Conservation (phyloP, 441 rosid species). For the Kokia cookei region DNA sequence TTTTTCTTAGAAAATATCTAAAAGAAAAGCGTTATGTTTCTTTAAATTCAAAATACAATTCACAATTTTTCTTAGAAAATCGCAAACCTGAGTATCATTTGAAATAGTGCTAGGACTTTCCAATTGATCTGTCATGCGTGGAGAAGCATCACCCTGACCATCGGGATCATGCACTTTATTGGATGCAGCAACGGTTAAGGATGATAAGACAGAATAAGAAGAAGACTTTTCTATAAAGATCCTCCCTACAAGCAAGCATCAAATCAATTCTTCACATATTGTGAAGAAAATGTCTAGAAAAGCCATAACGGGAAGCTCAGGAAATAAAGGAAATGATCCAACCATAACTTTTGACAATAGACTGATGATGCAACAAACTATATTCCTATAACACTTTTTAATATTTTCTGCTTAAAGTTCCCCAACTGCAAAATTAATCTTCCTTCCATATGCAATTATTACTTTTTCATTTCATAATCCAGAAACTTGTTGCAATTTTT, state of each 20-base stretch:
- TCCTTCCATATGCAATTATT: neutral
- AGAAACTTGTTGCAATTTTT: neutral
- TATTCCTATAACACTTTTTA: neutral
- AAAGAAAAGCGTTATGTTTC: neutral
- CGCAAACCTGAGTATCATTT: constrained; percentile 47
- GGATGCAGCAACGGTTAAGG: constrained; percentile 46
- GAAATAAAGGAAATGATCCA: neutral
- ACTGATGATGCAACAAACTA: neutral
- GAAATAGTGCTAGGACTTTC: constrained; percentile 30
- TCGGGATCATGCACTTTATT: constrained; percentile 62
- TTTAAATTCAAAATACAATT: neutral
- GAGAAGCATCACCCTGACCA: constrained; percentile 32
- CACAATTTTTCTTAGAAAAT: neutral
- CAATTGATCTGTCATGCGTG: constrained; percentile 42
- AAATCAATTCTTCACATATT: constrained; percentile 13
- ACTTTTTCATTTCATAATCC: neutral
- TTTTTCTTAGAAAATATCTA: neutral
- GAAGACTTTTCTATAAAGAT: constrained; percentile 53
- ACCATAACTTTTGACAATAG: neutral
- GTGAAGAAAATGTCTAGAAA: neutral
- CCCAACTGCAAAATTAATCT: neutral
- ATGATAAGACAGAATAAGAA: constrained; percentile 49
- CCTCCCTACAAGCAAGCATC: constrained; percentile 56
- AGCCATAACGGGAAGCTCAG: neutral
- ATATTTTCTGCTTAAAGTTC: neutral